Percentiles rank a stretch among this genome's conserved stretches.
Evolutionary conservation across 176 grass and related monocot genomes (phyloP).

Genomic region (Otatea glauca): DNA sequence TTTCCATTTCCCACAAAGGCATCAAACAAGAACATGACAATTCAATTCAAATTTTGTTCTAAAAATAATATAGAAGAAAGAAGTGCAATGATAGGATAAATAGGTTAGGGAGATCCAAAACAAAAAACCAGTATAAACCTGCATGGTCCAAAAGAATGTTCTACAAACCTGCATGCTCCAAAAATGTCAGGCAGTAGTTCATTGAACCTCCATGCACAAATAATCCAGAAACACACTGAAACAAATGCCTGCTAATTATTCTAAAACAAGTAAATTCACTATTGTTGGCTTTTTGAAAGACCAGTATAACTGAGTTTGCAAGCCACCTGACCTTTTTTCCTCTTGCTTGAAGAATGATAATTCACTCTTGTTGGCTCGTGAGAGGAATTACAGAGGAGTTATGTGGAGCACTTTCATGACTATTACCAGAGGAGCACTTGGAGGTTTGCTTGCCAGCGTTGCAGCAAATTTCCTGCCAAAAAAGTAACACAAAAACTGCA

Average conservation of each 20-base stretch:
- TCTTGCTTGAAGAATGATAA: no score
- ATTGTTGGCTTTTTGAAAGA: no score
- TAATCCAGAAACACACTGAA: no score
- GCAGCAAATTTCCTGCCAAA: constrained; percentile 63
- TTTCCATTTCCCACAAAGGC: constrained; percentile 21
- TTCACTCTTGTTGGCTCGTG: no score
- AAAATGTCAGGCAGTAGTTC: no score
- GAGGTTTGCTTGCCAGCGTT: constrained; percentile 46
- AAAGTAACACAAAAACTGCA: constrained; percentile 18
- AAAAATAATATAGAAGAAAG: constrained; percentile 9
- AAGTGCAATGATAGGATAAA: constrained; percentile 4
- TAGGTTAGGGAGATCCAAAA: constrained; percentile 25
- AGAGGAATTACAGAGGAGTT: no score
- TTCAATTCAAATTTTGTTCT: not conserved
- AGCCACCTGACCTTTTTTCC: no score
- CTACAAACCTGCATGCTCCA: no score
- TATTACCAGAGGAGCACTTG: constrained; percentile 51
- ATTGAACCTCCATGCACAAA: no score
- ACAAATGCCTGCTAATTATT: no score
- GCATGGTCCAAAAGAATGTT: constrained; percentile 21
- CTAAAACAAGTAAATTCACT: no score
- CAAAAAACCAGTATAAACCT: not conserved
- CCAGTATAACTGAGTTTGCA: no score
- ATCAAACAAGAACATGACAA: not conserved
- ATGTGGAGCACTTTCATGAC: not conserved